phyloP scores from a whole-genome alignment of 1,284 basidiomycete genomes.

The Trametes sp. region DNA sequence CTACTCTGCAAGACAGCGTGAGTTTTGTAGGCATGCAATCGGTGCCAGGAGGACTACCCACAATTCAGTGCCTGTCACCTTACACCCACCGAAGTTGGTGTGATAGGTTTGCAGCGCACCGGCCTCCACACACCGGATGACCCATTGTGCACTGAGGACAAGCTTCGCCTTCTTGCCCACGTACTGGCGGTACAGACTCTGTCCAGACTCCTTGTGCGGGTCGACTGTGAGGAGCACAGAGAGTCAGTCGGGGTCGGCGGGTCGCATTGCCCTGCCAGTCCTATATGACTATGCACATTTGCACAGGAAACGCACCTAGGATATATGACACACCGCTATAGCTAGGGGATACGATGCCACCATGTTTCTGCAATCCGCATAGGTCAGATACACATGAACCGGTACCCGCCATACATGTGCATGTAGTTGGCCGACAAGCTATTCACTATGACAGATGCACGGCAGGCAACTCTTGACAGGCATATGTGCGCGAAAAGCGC shows the following conservation, averaged over 20 bases:
- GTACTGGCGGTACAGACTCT: constrained; percentile 80
- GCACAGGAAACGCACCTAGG: constrained; percentile 58
- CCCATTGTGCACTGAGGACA: constrained; percentile 74
- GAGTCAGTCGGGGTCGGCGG: constrained; percentile 7
- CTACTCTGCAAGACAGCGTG: constrained; percentile 21
- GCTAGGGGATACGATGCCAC: constrained; percentile 71
- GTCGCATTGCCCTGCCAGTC: neutral
- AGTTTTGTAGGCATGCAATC: neutral
- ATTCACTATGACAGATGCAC: too few species aligned
- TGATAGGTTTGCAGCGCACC: constrained; percentile 74
- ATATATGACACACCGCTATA: constrained; percentile 82
- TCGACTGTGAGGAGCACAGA: constrained; percentile 57
- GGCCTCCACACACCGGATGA: constrained; percentile 73
- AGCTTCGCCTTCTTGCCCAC: constrained; percentile 79
- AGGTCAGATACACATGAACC: constrained; percentile 2
- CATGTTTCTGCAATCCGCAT: constrained; percentile 64
- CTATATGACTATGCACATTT: constrained; percentile 8
- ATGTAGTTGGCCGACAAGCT: neutral
- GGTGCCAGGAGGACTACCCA: constrained; percentile 40
- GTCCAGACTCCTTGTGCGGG: constrained; percentile 78
- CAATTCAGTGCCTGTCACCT: constrained; percentile 78
- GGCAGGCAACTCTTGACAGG: neutral
- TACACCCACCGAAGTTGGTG: constrained; percentile 79
- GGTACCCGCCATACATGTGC: neutral
- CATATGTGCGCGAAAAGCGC: neutral